A percentile compares a stretch with the other conserved stretches of the same genome.
Conservation (phyloP, 192 early-diverging fungal species). For the Umbelopsis sp. region DNA sequence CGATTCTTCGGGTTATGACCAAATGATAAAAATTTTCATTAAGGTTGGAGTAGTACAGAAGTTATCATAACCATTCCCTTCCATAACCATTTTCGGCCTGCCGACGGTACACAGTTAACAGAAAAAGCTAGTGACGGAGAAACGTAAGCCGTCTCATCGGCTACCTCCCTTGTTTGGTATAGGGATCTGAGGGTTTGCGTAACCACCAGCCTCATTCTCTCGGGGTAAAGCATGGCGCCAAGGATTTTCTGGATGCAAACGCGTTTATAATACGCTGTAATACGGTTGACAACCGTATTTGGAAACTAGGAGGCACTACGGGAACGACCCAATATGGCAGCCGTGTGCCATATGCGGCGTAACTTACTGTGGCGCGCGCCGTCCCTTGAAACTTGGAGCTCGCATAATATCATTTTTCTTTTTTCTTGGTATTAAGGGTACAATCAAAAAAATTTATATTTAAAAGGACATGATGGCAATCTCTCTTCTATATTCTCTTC, state of each 20-base stretch:
- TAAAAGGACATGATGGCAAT: not conserved
- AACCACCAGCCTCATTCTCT: conserved; percentile 19
- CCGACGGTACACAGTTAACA: not conserved
- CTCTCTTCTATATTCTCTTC: not conserved
- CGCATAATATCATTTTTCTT: conserved; percentile 7
- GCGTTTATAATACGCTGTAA: not conserved
- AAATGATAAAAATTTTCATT: too few species aligned
- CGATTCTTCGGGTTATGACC: too few species aligned
- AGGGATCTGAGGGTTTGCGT: conserved; percentile 17
- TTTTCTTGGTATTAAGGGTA: conserved; percentile 17
- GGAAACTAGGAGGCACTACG: not conserved
- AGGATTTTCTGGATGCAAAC: not conserved
- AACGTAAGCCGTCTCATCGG: not conserved
- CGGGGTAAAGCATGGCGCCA: conserved; percentile 14
- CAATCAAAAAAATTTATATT: not conserved
- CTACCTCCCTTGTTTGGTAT: conserved; percentile 12
- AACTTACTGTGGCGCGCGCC: not conserved
- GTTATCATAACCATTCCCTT: not conserved
- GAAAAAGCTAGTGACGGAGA: not conserved
- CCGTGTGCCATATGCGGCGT: not conserved
- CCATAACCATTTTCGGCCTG: not conserved
- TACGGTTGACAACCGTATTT: conserved; percentile 12
- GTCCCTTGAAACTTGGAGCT: conserved; percentile 3
- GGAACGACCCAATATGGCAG: not conserved
- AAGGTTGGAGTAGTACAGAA: too few species aligned